Conservation (phyloP, 805 yeast genomes). For the Blastobotrys attinorum region DNA sequence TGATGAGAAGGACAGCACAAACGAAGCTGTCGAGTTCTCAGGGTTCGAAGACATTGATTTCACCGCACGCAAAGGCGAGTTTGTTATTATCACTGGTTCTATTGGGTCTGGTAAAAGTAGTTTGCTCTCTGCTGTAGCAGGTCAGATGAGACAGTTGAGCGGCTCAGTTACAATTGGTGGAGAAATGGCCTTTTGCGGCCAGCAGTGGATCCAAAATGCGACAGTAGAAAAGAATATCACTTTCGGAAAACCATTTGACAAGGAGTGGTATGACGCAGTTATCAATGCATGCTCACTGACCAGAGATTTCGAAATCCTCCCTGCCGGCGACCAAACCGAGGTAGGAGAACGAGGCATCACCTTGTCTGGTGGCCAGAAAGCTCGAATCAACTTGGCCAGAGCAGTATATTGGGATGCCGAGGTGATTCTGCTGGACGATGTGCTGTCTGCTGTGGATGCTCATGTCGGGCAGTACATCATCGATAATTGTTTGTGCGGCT, state of each 20-base stretch:
- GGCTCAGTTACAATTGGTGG: constrained; percentile 48
- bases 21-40: constrained; percentile 23
- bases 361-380: constrained; percentile 80
- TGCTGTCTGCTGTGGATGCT: constrained; percentile 76
- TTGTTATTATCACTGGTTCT: constrained; percentile 58
- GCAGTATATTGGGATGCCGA: constrained; percentile 61
- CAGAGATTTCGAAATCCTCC: constrained; percentile 53
- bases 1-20: neutral
- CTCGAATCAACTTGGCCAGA: constrained; percentile 69
- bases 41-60: constrained; percentile 37
- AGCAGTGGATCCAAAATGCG: constrained; percentile 68
- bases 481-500: constrained; percentile 53
- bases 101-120: constrained; percentile 72
- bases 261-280: constrained; percentile 41
- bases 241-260: constrained; percentile 52
- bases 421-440: constrained; percentile 65
- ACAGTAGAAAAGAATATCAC: constrained; percentile 62
- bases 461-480: constrained; percentile 71
- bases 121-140: constrained; percentile 53
- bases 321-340: constrained; percentile 68
- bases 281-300: constrained; percentile 55
- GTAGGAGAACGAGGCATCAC: constrained; percentile 83
- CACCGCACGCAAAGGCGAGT: constrained; percentile 48
- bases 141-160: constrained; percentile 46
- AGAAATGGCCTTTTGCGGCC: constrained; percentile 41